These are phyloP conservation scores for Antrodiella citrinella DNA, from an alignment of 768 basidiomycete genomes.

Conservation along the genomic window DNA sequence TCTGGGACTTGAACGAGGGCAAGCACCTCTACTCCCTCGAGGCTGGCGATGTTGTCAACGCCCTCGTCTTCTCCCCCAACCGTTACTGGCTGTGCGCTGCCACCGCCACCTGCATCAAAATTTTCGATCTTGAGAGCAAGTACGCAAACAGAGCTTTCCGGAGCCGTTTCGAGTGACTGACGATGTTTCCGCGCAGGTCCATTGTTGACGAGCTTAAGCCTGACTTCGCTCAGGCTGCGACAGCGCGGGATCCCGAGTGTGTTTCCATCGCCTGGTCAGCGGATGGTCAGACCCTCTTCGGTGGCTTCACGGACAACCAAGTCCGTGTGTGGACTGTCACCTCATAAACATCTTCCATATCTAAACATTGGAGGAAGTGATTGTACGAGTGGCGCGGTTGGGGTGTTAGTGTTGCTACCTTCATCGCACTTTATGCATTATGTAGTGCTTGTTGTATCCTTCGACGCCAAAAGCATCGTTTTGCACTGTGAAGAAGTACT, in stretches of 20 bases:
- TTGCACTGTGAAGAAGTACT: neutral
- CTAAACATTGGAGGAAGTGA: no score
- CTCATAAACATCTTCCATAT: constrained; percentile 23
- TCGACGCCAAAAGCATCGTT: neutral
- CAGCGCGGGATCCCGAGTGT: constrained; percentile 80
- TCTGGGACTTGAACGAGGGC: constrained; percentile 99
- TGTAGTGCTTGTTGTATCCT: neutral
- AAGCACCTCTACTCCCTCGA: constrained; percentile 99
- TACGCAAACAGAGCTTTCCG: constrained; percentile 20
- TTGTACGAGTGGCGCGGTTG: constrained; percentile 1
- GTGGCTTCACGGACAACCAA: constrained; percentile 92
- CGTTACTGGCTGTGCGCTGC: constrained; percentile 99
- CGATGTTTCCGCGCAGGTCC: constrained; percentile 44
- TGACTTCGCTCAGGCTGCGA: constrained; percentile 73
- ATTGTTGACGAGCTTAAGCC: constrained; percentile 99
- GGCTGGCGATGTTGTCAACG: constrained; percentile 97
- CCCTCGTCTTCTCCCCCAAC: constrained; percentile 99
- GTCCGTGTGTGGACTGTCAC: constrained; percentile 90
- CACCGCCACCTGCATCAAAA: constrained; percentile 95
- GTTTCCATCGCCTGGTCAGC: constrained; percentile 98
- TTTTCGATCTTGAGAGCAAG: constrained; percentile 99
- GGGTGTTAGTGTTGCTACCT: neutral
- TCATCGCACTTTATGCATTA: neutral
- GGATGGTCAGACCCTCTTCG: constrained; percentile 95
- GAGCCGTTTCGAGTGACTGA: no score